Evolutionary conservation across 2,329 filamentous ascomycete genomes (phyloP), one percentile per base, ranked within the genome.

Genomic region (Fusarium piperis): DNA sequence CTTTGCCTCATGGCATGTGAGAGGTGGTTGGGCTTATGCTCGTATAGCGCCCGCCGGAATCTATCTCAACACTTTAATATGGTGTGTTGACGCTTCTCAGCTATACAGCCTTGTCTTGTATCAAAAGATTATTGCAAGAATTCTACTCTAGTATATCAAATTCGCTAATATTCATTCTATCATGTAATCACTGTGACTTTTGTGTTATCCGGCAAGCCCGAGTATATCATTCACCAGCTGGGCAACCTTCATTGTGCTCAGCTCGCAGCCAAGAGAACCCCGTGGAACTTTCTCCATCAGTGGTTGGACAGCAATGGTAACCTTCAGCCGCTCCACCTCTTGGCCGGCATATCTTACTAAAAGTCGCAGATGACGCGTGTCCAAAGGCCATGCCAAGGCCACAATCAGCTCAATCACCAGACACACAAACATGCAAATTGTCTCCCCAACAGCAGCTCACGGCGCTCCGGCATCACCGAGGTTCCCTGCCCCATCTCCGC

Each of bases 351-450:
- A 26, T 57, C 35, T 57, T 39, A 57, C 35, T 57, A 39, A 39
- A 28, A 39, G 36, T 26, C 16, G 20, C 53, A 28, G 51, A 57
- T 36, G 63, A 44, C 65, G 65, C 68, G 68, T 57, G 68, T 71
- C 65, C 20, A 30, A 6, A 23, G 23, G 64, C 36, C 39, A 65
- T 61, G 68, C 68, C 64, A 72, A 71, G 64, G 26, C 26, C 46
- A 13, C 46, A 51, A 30, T 7, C 26, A 51, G 26, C 46, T 38
- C 35, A 44, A 64, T 36, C 63, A 71, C 46, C 32, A 68, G 68
- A 68, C 68, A 71, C 68, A 68, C 9, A 6, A 63, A 44, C 51
- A 35, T 41, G 35, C 41, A 38, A 52, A 55, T 35, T 28, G 39
- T 46, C 48, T 52, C 30, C 16, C 48, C 30, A 52, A 30, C 46